phyloP scores from a whole-genome alignment of 2,329 filamentous ascomycete species.

The Neopestalotiopsis sp. region DNA sequence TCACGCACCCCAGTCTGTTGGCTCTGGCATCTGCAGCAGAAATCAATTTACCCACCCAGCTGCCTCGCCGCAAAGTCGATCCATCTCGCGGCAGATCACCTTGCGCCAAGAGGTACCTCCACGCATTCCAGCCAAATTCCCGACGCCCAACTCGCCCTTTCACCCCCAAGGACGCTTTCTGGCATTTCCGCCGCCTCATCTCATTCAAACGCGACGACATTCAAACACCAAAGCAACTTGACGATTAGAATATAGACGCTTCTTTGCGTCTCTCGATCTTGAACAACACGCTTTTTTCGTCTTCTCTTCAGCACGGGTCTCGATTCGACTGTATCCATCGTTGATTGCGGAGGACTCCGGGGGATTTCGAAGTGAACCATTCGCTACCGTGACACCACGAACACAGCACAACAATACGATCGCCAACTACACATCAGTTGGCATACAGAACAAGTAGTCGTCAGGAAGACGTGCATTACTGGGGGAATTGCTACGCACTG shows the following conservation, averaged over 20 bases:
- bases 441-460: background rate
- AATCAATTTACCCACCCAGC: background rate
- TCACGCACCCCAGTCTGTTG: background rate
- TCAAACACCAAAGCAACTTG: background rate
- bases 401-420: background rate
- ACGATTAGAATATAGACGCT: background rate
- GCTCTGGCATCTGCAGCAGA: background rate
- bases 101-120: constrained; percentile 4
- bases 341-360: background rate
- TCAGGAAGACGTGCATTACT: background rate
- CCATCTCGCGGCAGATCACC: background rate
- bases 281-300: background rate
- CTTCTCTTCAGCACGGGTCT: background rate
- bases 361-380: background rate
- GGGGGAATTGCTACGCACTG: background rate
- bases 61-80: background rate
- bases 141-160: background rate
- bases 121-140: constrained; percentile 4
- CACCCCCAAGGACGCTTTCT: background rate
- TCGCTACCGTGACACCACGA: background rate
- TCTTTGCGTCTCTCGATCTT: background rate
- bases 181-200: constrained; percentile 7
- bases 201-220: background rate
- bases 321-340: background rate
- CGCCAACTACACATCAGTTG: background rate